These are phyloP conservation scores for Phytophthora hybrid DNA, from an alignment of 352 stramenopile species.

Conservation along the genomic window DNA sequence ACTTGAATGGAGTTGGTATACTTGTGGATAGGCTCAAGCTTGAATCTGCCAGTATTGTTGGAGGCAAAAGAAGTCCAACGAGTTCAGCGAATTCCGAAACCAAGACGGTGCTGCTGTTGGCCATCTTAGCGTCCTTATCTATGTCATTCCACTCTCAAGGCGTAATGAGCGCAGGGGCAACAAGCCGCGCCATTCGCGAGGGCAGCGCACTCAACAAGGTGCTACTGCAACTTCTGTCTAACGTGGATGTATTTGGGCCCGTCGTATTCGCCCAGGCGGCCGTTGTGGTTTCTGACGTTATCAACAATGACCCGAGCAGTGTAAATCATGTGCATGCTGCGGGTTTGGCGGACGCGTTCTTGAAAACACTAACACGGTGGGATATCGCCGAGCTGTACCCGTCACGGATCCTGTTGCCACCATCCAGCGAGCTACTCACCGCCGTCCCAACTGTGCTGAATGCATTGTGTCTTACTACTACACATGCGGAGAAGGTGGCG, in stretches of 20 bases:
- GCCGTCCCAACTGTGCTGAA: conserved; percentile 94
- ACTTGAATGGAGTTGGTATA: conserved; percentile 88
- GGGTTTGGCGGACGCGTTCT: conserved; percentile 93
- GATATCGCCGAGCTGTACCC: conserved; percentile 69
- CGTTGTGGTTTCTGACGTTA: conserved; percentile 96
- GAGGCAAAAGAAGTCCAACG: conserved; percentile 11
- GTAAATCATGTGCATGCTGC: conserved; percentile 95
- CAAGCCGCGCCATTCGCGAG: conserved; percentile 89
- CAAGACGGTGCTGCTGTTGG: conserved; percentile 71
- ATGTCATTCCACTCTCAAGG: conserved; percentile 90
- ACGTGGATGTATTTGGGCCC: conserved; percentile 93
- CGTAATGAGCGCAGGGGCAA: conserved; percentile 88
- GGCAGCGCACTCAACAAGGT: conserved; percentile 89
- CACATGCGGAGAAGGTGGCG: conserved; percentile 91
- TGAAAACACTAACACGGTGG: conserved; percentile 92
- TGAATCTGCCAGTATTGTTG: conserved; percentile 54
- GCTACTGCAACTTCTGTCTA: conserved; percentile 90
- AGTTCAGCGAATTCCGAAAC: conserved; percentile 49
- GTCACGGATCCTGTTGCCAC: conserved; percentile 64
- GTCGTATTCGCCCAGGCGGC: conserved; percentile 93
- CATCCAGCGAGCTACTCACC: conserved; percentile 95
- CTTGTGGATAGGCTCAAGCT: conserved; percentile 79
- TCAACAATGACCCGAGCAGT: conserved; percentile 97
- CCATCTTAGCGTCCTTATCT: conserved; percentile 81
- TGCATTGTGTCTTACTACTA: conserved; percentile 93